Percentiles rank a stretch among this genome's conserved stretches.
phyloP scores from a whole-genome alignment of 495 filamentous ascomycete genomes.

The Endocarpon pusillum region DNA sequence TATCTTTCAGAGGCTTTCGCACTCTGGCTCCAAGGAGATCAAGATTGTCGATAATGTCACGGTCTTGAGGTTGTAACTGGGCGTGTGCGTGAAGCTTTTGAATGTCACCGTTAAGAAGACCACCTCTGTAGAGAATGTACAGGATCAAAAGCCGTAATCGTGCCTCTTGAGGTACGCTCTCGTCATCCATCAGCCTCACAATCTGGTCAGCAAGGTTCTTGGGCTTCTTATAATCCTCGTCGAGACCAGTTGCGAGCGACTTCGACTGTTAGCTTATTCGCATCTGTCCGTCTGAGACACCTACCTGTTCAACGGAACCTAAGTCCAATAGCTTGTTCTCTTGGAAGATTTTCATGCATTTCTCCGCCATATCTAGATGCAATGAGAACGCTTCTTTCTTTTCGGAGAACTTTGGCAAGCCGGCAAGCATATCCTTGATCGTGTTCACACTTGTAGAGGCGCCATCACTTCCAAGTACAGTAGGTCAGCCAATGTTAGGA shows the following conservation, averaged over 20 bases:
- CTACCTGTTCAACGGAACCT: slow-evolving; percentile 62
- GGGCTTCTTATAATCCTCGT: slow-evolving; percentile 81
- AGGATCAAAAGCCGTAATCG: slow-evolving; percentile 69
- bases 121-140: slow-evolving; percentile 75
- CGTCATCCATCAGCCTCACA: slow-evolving; percentile 74
- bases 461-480: neutral
- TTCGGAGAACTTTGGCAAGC: slow-evolving; percentile 82
- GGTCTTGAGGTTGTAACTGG: slow-evolving; percentile 54
- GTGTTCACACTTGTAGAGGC: slow-evolving; percentile 54
- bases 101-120: slow-evolving; percentile 74
- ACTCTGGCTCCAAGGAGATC: slow-evolving; percentile 65
- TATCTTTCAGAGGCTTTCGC: slow-evolving; percentile 59
- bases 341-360: slow-evolving; percentile 87
- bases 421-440: slow-evolving; percentile 93
- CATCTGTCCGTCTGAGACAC: neutral
- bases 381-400: slow-evolving; percentile 91
- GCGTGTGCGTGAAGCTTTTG: slow-evolving; percentile 73
- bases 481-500: neutral
- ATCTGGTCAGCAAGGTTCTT: slow-evolving; percentile 76
- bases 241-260: slow-evolving; percentile 75
- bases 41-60: slow-evolving; percentile 56
- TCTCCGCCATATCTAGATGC: slow-evolving; percentile 94
- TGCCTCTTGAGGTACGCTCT: slow-evolving; percentile 46
- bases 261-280: slow-evolving; percentile 17
- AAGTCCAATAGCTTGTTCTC: slow-evolving; percentile 69